These are phyloP conservation scores for Chlorella sp. DNA, from an alignment of 139 green algal species.

Conservation along the genomic window DNA sequence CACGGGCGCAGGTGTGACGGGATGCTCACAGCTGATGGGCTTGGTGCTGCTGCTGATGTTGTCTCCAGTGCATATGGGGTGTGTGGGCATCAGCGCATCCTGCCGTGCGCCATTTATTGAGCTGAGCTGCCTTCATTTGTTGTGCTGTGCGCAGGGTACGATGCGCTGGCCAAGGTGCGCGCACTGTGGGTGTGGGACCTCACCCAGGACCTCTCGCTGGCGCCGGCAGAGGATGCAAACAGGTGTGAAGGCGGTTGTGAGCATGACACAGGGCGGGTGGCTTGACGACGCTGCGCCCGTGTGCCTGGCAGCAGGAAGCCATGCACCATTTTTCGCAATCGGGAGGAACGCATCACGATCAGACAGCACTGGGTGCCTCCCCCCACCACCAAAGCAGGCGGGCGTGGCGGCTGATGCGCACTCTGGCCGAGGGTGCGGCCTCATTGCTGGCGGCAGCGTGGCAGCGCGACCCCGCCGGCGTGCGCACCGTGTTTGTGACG, in stretches of 20 bases:
- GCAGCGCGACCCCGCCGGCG: neutral
- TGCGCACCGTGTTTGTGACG: slow-evolving; percentile 28
- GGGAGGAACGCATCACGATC: too few species aligned
- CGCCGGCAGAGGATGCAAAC: neutral
- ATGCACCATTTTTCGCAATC: too few species aligned
- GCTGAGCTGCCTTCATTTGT: too few species aligned
- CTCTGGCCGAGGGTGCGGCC: slow-evolving; percentile 22
- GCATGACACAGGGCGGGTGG: neutral
- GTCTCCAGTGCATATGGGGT: too few species aligned
- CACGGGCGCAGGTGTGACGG: too few species aligned
- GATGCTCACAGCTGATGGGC: too few species aligned
- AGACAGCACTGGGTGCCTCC: too few species aligned
- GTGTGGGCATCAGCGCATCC: too few species aligned
- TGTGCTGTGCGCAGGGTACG: neutral
- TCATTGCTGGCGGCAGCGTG: slow-evolving; percentile 34
- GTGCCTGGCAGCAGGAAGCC: too few species aligned
- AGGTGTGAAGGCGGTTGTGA: neutral
- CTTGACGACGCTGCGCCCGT: too few species aligned
- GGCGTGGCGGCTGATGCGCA: slow-evolving; percentile 20
- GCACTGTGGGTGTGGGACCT: slow-evolving; percentile 36
- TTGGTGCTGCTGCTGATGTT: too few species aligned
- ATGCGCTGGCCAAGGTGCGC: slow-evolving; percentile 23
- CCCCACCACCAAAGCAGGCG: neutral
- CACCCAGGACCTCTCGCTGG: slow-evolving; percentile 13
- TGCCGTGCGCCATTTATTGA: too few species aligned